These are phyloP conservation scores for Nemania sp. DNA, from an alignment of 2,329 filamentous ascomycete genomes.

Conservation along the genomic window DNA sequence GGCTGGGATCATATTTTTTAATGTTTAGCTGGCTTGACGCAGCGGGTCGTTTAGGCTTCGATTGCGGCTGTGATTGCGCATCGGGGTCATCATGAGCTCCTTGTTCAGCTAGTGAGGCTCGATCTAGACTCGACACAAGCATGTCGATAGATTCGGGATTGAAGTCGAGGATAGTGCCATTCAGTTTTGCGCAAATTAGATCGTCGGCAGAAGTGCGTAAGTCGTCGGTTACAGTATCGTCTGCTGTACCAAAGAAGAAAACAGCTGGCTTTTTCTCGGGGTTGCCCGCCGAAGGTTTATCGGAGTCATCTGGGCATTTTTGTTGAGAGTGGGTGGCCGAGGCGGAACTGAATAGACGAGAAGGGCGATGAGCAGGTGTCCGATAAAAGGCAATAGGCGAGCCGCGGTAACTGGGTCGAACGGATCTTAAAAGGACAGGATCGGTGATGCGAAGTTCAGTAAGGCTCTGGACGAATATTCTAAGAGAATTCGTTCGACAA, in stretches of 20 bases:
- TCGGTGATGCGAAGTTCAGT: slow-evolving; percentile 46
- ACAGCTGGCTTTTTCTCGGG: slow-evolving; percentile 3
- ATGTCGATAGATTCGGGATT: slow-evolving; percentile 53
- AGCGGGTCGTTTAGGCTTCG: slow-evolving; percentile 26
- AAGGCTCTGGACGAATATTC: slow-evolving; percentile 62
- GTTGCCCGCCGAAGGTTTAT: not conserved
- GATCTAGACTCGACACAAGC: slow-evolving; percentile 25
- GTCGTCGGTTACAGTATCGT: slow-evolving; percentile 22
- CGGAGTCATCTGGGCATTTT: not conserved
- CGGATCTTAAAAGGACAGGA: slow-evolving; percentile 32
- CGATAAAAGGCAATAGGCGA: slow-evolving; percentile 32
- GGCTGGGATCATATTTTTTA: slow-evolving; percentile 37
- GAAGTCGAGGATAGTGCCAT: slow-evolving; percentile 51
- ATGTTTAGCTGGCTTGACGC: slow-evolving; percentile 42
- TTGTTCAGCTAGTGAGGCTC: not conserved
- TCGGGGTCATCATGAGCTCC: slow-evolving; percentile 4
- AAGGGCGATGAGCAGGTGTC: slow-evolving; percentile 27
- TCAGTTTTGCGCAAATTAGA: slow-evolving; percentile 40
- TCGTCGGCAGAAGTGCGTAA: slow-evolving; percentile 34
- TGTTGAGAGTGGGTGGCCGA: slow-evolving; percentile 38
- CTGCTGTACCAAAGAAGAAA: not conserved
- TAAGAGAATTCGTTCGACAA: slow-evolving; percentile 60
- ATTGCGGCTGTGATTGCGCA: not conserved
- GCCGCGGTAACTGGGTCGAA: slow-evolving; percentile 31
- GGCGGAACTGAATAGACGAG: slow-evolving; percentile 43